These are phyloP conservation scores for Hirschioporus abietinus DNA, from an alignment of 768 basidiomycete species.

Conservation along the genomic window DNA sequence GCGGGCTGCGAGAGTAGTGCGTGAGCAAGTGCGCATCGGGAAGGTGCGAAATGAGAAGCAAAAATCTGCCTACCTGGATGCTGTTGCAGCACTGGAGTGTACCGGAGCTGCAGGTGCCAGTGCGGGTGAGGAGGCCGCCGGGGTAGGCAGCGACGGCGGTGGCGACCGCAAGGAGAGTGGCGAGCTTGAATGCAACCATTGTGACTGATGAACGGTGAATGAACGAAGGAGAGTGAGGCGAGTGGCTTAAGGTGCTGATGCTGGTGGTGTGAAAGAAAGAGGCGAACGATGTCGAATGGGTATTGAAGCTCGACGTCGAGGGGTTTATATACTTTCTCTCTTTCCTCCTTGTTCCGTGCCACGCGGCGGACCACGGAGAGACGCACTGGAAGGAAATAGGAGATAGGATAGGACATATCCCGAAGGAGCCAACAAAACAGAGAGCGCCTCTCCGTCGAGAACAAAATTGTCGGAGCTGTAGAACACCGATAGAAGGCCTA, in stretches of 20 bases:
- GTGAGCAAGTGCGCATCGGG: not conserved
- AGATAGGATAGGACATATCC: no score
- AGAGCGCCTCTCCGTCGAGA: no score
- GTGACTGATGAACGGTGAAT: not conserved
- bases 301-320: not conserved
- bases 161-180: constrained; percentile 3
- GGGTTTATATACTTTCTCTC: not conserved
- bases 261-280: not conserved
- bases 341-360: not conserved
- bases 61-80: not conserved
- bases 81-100: not conserved
- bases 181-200: not conserved
- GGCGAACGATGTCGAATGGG: constrained; percentile 5
- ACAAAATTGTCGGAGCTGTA: no score
- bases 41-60: not conserved
- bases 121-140: not conserved
- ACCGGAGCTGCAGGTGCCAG: constrained; percentile 1
- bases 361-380: no score
- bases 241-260: not conserved
- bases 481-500: no score
- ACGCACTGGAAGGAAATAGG: no score
- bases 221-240: not conserved
- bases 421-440: no score
- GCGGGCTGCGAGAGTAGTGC: not conserved
- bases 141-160: not conserved